Evolutionary conservation across 139 green algal genomes (phyloP).

Genomic region (Coccomyxa sp.): DNA sequence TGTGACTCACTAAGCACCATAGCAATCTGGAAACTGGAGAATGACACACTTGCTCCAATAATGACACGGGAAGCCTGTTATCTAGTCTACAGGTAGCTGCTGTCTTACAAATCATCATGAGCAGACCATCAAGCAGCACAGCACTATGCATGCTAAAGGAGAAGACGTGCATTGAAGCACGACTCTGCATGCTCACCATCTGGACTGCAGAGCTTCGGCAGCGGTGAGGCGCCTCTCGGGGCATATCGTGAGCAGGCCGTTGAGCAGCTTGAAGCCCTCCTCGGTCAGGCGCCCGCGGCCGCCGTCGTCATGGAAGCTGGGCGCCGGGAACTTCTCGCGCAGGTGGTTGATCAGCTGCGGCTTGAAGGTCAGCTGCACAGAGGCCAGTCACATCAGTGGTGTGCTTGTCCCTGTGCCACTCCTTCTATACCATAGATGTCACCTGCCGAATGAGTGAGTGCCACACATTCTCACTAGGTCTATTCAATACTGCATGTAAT

Average conservation of each 20-base stretch:
- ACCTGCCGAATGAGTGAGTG: neutral
- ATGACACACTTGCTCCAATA: no score
- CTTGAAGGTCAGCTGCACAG: slow-evolving; percentile 23
- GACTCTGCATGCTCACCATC: slow-evolving; percentile 20
- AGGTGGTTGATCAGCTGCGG: slow-evolving; percentile 28
- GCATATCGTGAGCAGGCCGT: slow-evolving; percentile 47
- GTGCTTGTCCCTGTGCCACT: neutral
- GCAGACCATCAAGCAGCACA: neutral
- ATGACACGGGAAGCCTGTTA: neutral
- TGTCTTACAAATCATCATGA: neutral
- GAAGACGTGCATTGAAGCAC: neutral
- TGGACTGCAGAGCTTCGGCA: slow-evolving; percentile 45
- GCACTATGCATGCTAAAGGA: neutral
- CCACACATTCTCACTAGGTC: neutral
- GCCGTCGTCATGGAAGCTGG: slow-evolving; percentile 22
- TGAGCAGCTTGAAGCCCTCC: slow-evolving; percentile 55
- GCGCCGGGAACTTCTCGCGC: slow-evolving; percentile 41
- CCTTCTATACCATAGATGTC: neutral
- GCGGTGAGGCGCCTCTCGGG: slow-evolving; percentile 43
- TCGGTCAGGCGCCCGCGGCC: slow-evolving; percentile 38
- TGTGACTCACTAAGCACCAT: no score
- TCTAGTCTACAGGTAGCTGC: neutral
- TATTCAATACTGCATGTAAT: neutral
- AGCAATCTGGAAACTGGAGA: no score
- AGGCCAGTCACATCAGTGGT: neutral